A percentile compares a stretch with the other conserved stretches of the same genome.
Evolutionary conservation across 2,329 filamentous ascomycete genomes (phyloP).

Genomic region (Aphanocladium album): DNA sequence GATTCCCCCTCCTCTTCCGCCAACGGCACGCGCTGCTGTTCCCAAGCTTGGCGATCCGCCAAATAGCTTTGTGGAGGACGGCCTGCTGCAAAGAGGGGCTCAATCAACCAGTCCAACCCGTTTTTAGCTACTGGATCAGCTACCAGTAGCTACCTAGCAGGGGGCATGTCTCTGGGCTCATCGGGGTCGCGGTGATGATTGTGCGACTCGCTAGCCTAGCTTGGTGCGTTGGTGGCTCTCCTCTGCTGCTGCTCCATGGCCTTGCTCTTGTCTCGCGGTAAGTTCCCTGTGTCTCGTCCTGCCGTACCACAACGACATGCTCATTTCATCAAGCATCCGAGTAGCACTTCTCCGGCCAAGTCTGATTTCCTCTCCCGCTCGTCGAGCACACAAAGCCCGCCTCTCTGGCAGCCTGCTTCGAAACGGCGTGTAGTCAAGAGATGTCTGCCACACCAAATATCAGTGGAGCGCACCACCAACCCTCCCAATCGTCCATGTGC

Average conservation of each 20-base stretch:
- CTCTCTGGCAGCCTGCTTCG: not conserved
- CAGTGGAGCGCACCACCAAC: not conserved
- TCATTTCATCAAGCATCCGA: not conserved
- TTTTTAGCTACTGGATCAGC: not conserved
- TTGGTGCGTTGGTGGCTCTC: too few species aligned
- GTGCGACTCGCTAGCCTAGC: too few species aligned
- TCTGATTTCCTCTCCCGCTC: not conserved
- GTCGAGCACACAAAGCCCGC: not conserved
- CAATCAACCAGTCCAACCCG: not conserved
- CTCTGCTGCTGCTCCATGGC: not conserved
- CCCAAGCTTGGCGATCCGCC: constrained; percentile 6
- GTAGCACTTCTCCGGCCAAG: not conserved
- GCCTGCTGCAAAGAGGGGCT: not conserved
- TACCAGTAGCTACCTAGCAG: not conserved
- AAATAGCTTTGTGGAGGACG: constrained; percentile 8
- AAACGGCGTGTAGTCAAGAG: not conserved
- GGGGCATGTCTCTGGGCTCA: not conserved
- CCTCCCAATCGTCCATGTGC: not conserved
- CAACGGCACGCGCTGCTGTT: not conserved
- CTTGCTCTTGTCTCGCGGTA: not conserved
- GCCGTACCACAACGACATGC: not conserved
- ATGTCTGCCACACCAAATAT: constrained; percentile 2
- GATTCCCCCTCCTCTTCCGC: not conserved
- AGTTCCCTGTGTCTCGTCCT: not conserved
- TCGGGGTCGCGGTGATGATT: too few species aligned